Evolutionary conservation across 2,329 filamentous ascomycete species (phyloP).

Genomic region (Hymenoscyphus repandus): DNA sequence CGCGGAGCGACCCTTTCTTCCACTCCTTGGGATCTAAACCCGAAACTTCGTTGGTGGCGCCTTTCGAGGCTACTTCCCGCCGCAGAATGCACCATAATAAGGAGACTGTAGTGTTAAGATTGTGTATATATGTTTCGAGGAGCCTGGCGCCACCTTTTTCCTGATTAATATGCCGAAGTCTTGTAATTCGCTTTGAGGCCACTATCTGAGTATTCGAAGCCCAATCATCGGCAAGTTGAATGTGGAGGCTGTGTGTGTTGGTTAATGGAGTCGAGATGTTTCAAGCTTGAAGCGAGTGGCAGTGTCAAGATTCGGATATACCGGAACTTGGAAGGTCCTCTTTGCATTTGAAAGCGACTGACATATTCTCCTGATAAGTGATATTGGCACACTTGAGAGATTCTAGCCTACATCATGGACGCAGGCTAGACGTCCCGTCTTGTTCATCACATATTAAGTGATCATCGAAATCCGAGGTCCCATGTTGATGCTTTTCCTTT

Average conservation of each 20-base stretch:
- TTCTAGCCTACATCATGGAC: too few relatives aligned
- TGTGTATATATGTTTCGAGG: not conserved
- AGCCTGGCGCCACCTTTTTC: not conserved
- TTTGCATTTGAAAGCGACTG: too few relatives aligned
- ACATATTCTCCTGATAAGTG: too few relatives aligned
- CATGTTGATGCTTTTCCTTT: too few relatives aligned
- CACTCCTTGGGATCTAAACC: not conserved
- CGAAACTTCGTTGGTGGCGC: slow-evolving; percentile 9
- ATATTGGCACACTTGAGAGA: too few relatives aligned
- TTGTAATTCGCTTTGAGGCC: too few relatives aligned
- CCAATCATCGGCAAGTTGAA: not conserved
- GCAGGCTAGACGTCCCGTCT: too few relatives aligned
- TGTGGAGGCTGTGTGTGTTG: slow-evolving; percentile 4
- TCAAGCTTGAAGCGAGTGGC: not conserved
- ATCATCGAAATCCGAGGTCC: too few relatives aligned
- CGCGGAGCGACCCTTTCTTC: slow-evolving; percentile 8
- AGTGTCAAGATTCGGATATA: not conserved
- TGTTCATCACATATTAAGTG: too few relatives aligned
- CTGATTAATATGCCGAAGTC: too few relatives aligned
- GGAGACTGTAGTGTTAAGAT: not conserved
- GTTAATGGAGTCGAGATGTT: slow-evolving; percentile 3
- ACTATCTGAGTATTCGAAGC: too few relatives aligned
- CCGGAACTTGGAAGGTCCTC: too few relatives aligned
- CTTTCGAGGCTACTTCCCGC: not conserved
- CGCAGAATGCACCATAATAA: not conserved